phyloP scores from a whole-genome alignment of 306 rosid species.

The Quercus dentata region DNA sequence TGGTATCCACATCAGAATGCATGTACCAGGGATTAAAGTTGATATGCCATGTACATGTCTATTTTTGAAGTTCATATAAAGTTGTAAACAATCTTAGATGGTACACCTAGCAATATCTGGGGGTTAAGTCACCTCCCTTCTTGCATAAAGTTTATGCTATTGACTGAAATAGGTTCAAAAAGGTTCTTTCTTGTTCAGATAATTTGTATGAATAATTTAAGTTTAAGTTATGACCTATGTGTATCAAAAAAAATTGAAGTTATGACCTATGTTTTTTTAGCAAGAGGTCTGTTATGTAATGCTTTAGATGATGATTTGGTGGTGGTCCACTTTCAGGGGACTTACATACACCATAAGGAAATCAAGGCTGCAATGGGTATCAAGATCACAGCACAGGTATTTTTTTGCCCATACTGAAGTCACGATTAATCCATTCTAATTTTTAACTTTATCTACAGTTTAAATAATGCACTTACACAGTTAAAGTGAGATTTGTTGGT shows the following conservation, averaged over 20 bases:
- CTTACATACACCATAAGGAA: constrained; percentile 84
- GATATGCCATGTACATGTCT: neutral
- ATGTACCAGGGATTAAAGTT: no score
- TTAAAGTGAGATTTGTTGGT: neutral
- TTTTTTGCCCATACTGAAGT: constrained; percentile 18
- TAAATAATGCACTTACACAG: neutral
- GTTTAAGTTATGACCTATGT: neutral
- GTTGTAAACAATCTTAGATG: neutral
- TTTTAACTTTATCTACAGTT: neutral
- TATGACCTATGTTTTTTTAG: neutral
- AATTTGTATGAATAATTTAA: neutral
- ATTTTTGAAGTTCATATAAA: neutral
- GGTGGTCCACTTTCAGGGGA: constrained; percentile 66
- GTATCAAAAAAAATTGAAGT: neutral
- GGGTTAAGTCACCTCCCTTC: neutral
- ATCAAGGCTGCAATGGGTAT: constrained; percentile 99
- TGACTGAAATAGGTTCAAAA: neutral
- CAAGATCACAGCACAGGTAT: constrained; percentile 93
- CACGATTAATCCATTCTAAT: neutral
- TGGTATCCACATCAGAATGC: no score
- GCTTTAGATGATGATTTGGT: constrained; percentile 5
- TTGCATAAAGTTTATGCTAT: neutral
- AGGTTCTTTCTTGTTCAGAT: neutral
- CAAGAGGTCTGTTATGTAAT: neutral
- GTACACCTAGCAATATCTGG: neutral